These are phyloP conservation scores for Trifolium subterraneum DNA, from an alignment of 306 rosid species.

Conservation along the genomic window DNA sequence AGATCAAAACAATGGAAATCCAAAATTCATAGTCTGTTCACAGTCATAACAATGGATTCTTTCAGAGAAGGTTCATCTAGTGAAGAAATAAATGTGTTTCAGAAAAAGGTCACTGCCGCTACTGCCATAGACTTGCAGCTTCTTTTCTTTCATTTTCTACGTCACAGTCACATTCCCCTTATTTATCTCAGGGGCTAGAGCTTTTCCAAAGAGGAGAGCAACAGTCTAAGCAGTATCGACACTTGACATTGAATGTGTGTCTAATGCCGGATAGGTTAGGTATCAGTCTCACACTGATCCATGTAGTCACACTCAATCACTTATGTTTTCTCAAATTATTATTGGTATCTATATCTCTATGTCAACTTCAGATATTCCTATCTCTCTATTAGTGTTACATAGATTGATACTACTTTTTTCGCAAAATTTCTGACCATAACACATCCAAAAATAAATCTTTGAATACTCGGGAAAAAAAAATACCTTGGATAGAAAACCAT, in stretches of 20 bases:
- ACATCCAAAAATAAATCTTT: background rate
- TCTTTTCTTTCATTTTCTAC: no score
- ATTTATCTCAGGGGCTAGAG: no score
- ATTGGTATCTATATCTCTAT: background rate
- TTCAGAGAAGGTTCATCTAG: no score
- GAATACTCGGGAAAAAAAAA: background rate
- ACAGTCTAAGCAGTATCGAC: background rate
- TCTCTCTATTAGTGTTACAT: background rate
- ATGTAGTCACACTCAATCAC: background rate
- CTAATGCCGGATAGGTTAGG: background rate
- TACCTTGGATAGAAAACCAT: slow-evolving; percentile 90
- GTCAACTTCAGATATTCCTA: no score
- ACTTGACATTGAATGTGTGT: background rate
- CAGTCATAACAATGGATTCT: no score
- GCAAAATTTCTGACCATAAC: background rate
- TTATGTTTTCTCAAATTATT: background rate
- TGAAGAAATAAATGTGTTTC: no score
- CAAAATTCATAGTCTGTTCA: no score
- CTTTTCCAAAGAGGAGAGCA: no score
- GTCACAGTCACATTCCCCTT: no score
- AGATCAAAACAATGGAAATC: no score
- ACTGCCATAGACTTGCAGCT: no score
- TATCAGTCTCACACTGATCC: background rate
- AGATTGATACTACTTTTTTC: background rate
- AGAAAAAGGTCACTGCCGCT: no score